Evolutionary conservation across 2,329 filamentous ascomycete genomes (phyloP).

Genomic region (Orbilia ellipsospora): DNA sequence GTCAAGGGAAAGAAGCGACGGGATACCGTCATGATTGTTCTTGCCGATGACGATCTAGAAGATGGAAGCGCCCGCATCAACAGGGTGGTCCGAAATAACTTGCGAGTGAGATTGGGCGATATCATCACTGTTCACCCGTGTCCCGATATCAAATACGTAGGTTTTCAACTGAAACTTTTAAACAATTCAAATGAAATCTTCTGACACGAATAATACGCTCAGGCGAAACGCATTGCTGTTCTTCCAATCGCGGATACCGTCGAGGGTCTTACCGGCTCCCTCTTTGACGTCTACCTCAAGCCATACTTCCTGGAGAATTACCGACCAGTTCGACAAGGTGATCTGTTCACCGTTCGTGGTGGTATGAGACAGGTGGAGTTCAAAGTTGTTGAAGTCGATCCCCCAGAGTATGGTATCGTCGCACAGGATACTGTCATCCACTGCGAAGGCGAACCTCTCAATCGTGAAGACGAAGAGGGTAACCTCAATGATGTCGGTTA

Average conservation of each 20-base stretch:
- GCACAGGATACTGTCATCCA: constrained; percentile 99
- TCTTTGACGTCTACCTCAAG: constrained; percentile 98
- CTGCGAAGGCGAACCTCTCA: constrained; percentile 95
- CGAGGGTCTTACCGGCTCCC: constrained; percentile 94
- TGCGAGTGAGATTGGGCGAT: constrained; percentile 95
- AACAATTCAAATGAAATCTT: neutral
- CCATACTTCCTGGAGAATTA: constrained; percentile 99
- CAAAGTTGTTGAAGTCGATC: constrained; percentile 98
- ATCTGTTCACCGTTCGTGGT: constrained; percentile 95
- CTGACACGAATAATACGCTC: constrained; percentile 17
- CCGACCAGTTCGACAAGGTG: constrained; percentile 94
- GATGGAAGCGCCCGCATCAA: constrained; percentile 98
- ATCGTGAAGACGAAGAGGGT: constrained; percentile 98
- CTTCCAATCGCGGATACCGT: constrained; percentile 98
- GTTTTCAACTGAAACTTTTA: constrained; percentile 62
- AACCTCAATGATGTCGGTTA: constrained; percentile 99
- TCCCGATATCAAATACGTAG: constrained; percentile 99
- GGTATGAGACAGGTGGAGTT: constrained; percentile 99
- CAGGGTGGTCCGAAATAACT: constrained; percentile 97
- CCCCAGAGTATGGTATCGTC: constrained; percentile 97
- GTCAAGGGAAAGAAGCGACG: constrained; percentile 99
- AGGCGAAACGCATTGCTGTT: constrained; percentile 99
- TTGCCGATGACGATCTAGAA: constrained; percentile 97
- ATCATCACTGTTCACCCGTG: constrained; percentile 97
- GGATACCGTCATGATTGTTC: constrained; percentile 96